phyloP scores from a whole-genome alignment of 2,329 filamentous ascomycete species.

The Pyrenochaeta sp. region DNA sequence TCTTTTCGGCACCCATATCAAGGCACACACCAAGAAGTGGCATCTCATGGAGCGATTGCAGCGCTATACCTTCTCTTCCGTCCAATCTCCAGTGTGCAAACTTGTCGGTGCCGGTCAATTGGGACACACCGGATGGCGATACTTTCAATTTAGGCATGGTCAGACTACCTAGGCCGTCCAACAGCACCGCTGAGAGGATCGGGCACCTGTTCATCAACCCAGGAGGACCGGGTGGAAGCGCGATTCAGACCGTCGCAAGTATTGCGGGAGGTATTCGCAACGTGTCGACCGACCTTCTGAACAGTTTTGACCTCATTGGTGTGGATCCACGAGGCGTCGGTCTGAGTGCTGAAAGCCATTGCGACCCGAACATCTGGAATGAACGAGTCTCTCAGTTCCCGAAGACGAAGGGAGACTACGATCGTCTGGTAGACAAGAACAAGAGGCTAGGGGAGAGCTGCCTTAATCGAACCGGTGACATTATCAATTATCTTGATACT shows the following conservation, averaged over 20 bases:
- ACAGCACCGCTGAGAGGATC: conserved; percentile 26
- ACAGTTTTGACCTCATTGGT: conserved; percentile 55
- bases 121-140: conserved; percentile 36
- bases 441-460: conserved; percentile 53
- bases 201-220: conserved; percentile 56
- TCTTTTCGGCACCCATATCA: too few relatives aligned
- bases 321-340: conserved; percentile 57
- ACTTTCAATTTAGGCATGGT: conserved; percentile 41
- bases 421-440: conserved; percentile 52
- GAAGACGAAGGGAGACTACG: conserved; percentile 48
- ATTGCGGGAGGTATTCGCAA: conserved; percentile 11
- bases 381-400: conserved; percentile 50
- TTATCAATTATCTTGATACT: conserved; percentile 56
- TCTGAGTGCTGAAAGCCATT: conserved; percentile 51
- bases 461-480: conserved; percentile 47
- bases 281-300: conserved; percentile 14
- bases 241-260: conserved; percentile 30
- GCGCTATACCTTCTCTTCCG: background rate
- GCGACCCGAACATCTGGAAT: conserved; percentile 50
- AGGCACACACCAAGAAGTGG: too few relatives aligned
- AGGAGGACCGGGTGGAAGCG: conserved; percentile 51
- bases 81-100: conserved; percentile 26
- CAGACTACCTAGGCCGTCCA: conserved; percentile 23
- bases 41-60: too few relatives aligned
- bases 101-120: conserved; percentile 44